Conservation (phyloP, 352 stramenopile species). For the Phytopythium delawarense region DNA sequence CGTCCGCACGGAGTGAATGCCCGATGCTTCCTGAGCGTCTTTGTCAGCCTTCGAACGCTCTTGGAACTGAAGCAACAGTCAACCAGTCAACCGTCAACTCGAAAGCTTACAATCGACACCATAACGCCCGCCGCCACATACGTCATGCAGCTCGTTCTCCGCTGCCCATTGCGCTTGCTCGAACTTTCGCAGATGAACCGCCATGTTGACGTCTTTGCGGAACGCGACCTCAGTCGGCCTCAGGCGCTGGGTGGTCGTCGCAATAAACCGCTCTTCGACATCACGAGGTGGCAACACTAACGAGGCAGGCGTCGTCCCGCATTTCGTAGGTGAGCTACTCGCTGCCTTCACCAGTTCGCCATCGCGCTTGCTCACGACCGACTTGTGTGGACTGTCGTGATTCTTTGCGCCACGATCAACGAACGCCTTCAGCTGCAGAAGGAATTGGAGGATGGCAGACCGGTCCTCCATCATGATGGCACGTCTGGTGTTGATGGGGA, state of each 20-base stretch:
- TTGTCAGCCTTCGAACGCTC: slow-evolving; percentile 20
- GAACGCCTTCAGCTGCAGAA: slow-evolving; percentile 58
- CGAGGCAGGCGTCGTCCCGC: neutral
- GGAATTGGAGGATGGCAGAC: slow-evolving; percentile 43
- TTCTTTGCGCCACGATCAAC: slow-evolving; percentile 19
- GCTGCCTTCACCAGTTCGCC: neutral
- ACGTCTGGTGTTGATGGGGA: slow-evolving; percentile 36
- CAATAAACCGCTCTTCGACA: slow-evolving; percentile 54
- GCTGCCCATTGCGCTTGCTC: slow-evolving; percentile 48
- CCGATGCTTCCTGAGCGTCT: slow-evolving; percentile 14
- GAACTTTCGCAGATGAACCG: slow-evolving; percentile 57
- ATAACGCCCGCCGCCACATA: slow-evolving; percentile 10
- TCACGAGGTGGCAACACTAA: slow-evolving; percentile 19
- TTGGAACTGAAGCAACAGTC: slow-evolving; percentile 20
- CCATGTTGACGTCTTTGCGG: slow-evolving; percentile 67
- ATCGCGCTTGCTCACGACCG: neutral
- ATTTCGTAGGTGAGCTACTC: slow-evolving; percentile 3
- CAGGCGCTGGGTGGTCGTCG: slow-evolving; percentile 30
- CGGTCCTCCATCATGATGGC: slow-evolving; percentile 69
- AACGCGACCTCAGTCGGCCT: slow-evolving; percentile 45
- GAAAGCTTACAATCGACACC: neutral
- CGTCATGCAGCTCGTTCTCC: slow-evolving; percentile 41
- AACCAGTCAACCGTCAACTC: neutral
- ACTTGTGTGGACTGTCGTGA: neutral
- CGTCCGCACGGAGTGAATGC: slow-evolving; percentile 25